Evolutionary conservation across 257 asterid species (phyloP).

Genomic region (Mentha longifolia): DNA sequence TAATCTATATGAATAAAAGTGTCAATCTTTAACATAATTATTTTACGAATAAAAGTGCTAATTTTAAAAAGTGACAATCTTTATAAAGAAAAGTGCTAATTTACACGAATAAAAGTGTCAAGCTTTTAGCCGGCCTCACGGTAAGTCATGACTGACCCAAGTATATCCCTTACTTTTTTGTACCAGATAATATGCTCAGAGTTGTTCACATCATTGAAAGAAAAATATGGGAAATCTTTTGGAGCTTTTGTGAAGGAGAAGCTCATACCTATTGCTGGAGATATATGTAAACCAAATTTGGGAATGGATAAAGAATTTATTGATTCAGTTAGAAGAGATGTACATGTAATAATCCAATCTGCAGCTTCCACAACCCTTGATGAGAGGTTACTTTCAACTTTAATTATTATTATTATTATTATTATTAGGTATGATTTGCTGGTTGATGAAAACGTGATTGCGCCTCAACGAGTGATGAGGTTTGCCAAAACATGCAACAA

Average conservation of each 20-base stretch:
- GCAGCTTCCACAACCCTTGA: conserved; percentile 57
- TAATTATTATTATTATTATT: not conserved
- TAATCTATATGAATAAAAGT: too few relatives aligned
- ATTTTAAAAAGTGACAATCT: too few relatives aligned
- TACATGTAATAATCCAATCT: conserved; percentile 47
- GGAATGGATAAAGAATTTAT: conserved; percentile 49
- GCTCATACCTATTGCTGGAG: conserved; percentile 51
- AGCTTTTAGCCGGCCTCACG: too few relatives aligned
- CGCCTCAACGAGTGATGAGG: conserved; percentile 51
- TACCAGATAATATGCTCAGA: conserved; percentile 47
- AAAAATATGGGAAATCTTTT: conserved; percentile 44
- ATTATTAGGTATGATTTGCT: conserved; percentile 48
- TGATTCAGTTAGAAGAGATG: conserved; percentile 37
- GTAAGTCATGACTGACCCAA: too few relatives aligned
- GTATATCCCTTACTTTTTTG: too few relatives aligned
- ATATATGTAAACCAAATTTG: conserved; percentile 52
- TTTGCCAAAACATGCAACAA: conserved; percentile 61
- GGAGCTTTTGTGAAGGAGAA: conserved; percentile 43
- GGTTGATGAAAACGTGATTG: conserved; percentile 46
- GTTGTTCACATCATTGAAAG: conserved; percentile 43
- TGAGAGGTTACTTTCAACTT: conserved; percentile 34
- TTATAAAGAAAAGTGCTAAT: too few relatives aligned
- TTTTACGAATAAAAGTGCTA: too few relatives aligned
- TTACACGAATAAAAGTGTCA: too few relatives aligned
- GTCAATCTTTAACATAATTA: too few relatives aligned